phyloP scores from a whole-genome alignment of 2,329 filamentous ascomycete species.

The Samsoniella hepiali region DNA sequence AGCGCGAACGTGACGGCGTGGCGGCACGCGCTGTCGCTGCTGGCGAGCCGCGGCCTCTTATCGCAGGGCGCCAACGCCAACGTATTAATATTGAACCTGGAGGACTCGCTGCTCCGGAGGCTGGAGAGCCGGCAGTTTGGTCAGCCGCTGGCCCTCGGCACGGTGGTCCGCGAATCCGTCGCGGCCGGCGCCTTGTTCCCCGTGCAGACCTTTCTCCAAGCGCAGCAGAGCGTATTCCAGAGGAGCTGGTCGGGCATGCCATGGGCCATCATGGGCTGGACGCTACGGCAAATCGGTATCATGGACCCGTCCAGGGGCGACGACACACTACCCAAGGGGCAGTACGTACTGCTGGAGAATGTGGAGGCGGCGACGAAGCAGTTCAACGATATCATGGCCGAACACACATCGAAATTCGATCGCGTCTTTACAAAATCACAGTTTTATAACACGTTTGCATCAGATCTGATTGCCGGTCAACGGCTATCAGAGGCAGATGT shows the following conservation, averaged over 20 bases:
- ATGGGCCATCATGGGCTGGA: slow-evolving; percentile 72
- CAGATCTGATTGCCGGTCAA: slow-evolving; percentile 46
- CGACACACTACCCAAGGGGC: slow-evolving; percentile 57
- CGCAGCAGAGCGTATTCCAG: slow-evolving; percentile 68
- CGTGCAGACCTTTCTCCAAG: slow-evolving; percentile 62
- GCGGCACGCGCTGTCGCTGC: slow-evolving; percentile 69
- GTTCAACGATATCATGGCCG: slow-evolving; percentile 45
- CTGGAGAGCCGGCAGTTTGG: slow-evolving; percentile 78
- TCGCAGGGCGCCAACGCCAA: slow-evolving; percentile 42
- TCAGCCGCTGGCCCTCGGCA: slow-evolving; percentile 73
- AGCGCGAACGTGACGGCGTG: slow-evolving; percentile 75
- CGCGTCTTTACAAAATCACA: slow-evolving; percentile 64
- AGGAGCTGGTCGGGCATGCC: slow-evolving; percentile 66
- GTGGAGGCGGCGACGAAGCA: slow-evolving; percentile 57
- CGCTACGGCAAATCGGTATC: slow-evolving; percentile 66
- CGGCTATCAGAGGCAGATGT: slow-evolving; percentile 62
- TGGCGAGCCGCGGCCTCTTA: slow-evolving; percentile 59
- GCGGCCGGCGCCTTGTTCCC: slow-evolving; percentile 67
- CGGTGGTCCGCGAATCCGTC: slow-evolving; percentile 73
- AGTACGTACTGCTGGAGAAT: slow-evolving; percentile 64
- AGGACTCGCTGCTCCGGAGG: slow-evolving; percentile 63
- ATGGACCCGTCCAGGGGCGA: slow-evolving; percentile 44
- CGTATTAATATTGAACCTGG: slow-evolving; percentile 51
- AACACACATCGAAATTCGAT: slow-evolving; percentile 54
- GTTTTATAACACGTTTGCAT: slow-evolving; percentile 58